Evolutionary conservation across 1,284 basidiomycete species (phyloP), one percentile per base, ranked within the genome.

Genomic region (Tilletia caries): DNA sequence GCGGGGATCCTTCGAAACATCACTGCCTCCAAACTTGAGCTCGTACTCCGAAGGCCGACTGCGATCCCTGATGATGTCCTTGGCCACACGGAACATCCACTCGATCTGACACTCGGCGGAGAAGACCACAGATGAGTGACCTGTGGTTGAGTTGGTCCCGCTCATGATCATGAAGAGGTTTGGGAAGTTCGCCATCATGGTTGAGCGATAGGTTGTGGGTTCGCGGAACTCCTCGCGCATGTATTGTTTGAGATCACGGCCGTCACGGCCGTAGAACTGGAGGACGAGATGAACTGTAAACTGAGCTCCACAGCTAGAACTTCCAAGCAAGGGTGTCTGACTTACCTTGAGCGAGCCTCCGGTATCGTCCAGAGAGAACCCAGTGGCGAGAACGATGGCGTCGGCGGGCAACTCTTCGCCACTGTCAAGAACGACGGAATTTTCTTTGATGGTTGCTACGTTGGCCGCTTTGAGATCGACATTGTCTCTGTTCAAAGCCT

Each of bases 311-410:
- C 8, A 41, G 8, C 37, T 41, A 2, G 12, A 8, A 13, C 1
- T 50, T 50, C 20, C 20, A n/a, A 18, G 8, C 20, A 25, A 6
- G 48, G 20, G 37, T 41, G 37, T 6, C 37, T 41, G 8, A n/a
- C 48, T 50, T 25, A 50, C 48, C 48, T 25, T 50, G 20, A 50
- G 23, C 23, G 48, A 50, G 20, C 48, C 48, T 20, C 48, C 48
- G 12, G 23, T 50, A 1, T 50, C 48, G 12, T 20, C 23, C 6
- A 50, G 48, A 25, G 48, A 68, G 65, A 82, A 82, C 1, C 81
- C 81, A 54, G 78, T 82, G n/a, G 78, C 79, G 71, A 82, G 71
- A 12, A 82, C 73, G 62, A 82, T 81, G 20, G 82, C 79, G 43
- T 82, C 81, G 1, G 81, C 80, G 10, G 79, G 75, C 44, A 82